Evolutionary conservation across 305 asterid genomes (phyloP).

Genomic region (Andrographis paniculata): DNA sequence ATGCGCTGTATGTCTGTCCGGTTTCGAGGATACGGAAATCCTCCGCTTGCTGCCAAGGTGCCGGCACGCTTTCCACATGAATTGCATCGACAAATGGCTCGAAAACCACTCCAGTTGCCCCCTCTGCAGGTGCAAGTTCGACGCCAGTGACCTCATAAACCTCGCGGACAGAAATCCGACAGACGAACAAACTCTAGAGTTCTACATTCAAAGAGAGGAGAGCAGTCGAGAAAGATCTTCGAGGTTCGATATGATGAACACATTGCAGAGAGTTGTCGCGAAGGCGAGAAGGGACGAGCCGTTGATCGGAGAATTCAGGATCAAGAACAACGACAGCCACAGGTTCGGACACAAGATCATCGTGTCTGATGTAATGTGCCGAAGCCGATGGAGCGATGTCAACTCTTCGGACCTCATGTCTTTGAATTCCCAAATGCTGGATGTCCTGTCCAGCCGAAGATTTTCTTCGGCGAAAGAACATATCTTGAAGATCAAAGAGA

Average conservation of each 20-base stretch:
- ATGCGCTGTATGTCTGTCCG: constrained; percentile 49
- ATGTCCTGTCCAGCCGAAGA: constrained; percentile 25
- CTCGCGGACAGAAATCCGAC: neutral
- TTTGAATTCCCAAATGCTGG: constrained; percentile 53
- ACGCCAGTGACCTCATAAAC: constrained; percentile 23
- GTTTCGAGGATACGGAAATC: constrained; percentile 42
- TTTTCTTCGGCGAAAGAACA: constrained; percentile 20
- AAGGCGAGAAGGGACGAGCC: constrained; percentile 32
- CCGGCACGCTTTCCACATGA: constrained; percentile 51
- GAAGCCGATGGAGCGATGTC: constrained; percentile 63
- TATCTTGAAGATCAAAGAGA: constrained; percentile 46
- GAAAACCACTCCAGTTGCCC: constrained; percentile 66
- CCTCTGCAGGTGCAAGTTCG: constrained; percentile 36
- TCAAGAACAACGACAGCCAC: constrained; percentile 15
- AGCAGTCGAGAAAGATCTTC: constrained; percentile 21
- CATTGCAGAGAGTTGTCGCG: constrained; percentile 29
- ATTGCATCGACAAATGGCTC: constrained; percentile 55
- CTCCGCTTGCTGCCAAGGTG: constrained; percentile 59
- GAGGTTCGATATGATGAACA: constrained; percentile 35
- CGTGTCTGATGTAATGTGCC: constrained; percentile 41
- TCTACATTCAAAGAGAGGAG: constrained; percentile 49
- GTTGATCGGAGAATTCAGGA: constrained; percentile 27
- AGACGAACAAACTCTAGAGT: neutral
- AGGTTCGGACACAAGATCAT: constrained; percentile 46
- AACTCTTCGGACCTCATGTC: constrained; percentile 54